Percentiles rank a stretch among this genome's conserved stretches.
These are phyloP conservation scores for Lipomyces starkeyi DNA, from an alignment of 805 yeast species.

Conservation along the genomic window DNA sequence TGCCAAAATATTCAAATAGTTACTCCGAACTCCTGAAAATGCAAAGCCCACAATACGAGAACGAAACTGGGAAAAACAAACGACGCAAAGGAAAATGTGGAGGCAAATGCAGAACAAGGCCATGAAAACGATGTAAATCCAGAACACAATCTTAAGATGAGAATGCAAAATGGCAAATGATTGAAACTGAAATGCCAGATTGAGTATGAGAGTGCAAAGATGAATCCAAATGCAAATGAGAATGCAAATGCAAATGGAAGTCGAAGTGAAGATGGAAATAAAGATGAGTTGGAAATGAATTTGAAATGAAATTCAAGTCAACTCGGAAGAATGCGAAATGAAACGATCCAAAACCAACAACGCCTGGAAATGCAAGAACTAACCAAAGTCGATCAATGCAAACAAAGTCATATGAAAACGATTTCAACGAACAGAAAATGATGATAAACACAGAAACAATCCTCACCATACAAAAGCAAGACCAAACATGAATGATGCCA, in stretches of 20 bases:
- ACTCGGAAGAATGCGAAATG: not conserved
- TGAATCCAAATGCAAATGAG: not conserved
- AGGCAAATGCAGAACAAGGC: not conserved
- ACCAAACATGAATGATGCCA: not conserved
- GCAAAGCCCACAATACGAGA: not conserved
- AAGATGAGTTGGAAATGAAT: not conserved
- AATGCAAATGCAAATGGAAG: not conserved
- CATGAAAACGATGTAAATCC: not conserved
- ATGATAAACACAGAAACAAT: not conserved
- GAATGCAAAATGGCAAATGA: too few species aligned
- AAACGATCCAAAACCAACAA: not conserved
- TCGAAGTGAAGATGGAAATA: constrained; percentile 3
- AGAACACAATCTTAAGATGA: too few species aligned
- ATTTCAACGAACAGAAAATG: not conserved
- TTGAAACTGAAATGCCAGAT: too few species aligned
- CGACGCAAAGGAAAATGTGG: too few species aligned
- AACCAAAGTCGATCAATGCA: not conserved
- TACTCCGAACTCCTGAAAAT: too few species aligned
- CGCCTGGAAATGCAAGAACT: not conserved
- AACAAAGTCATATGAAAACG: not conserved
- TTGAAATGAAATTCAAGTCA: not conserved
- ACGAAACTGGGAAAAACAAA: not conserved
- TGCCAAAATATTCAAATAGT: too few species aligned
- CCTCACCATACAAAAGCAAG: not conserved
- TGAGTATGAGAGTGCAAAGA: too few species aligned